A percentile compares a stretch with the other conserved stretches of the same genome.
Evolutionary conservation across 2,329 filamentous ascomycete genomes (phyloP).

Genomic region (Tricladium varicosporioides): DNA sequence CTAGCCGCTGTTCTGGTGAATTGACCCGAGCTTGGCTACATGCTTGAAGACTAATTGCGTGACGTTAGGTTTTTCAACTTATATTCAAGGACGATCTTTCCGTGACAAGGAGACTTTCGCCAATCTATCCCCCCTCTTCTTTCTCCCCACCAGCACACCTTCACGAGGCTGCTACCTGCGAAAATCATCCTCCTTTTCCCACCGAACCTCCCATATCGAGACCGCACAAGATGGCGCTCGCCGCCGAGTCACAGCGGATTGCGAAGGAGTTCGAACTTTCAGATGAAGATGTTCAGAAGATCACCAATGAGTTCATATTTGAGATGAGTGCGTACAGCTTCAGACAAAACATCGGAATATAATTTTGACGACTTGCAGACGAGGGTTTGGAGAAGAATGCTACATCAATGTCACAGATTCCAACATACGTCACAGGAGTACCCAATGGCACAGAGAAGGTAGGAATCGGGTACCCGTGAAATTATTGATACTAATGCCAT

Average conservation of each 20-base stretch:
- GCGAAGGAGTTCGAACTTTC: constrained; percentile 84
- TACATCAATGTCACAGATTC: constrained; percentile 89
- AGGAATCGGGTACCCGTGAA: constrained; percentile 20
- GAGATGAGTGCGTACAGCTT: constrained; percentile 67
- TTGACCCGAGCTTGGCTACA: constrained; percentile 12
- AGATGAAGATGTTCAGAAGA: constrained; percentile 73
- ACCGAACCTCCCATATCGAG: constrained; percentile 52
- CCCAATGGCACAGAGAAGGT: constrained; percentile 98
- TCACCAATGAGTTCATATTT: constrained; percentile 79
- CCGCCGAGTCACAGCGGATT: constrained; percentile 73
- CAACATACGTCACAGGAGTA: constrained; percentile 92
- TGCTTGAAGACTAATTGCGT: constrained; percentile 1
- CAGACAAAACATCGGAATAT: constrained; percentile 19
- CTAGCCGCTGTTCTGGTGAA: constrained; percentile 33
- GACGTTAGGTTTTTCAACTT: constrained; percentile 49
- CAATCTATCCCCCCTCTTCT: constrained; percentile 30
- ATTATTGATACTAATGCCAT: constrained; percentile 9
- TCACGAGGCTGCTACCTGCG: constrained; percentile 49
- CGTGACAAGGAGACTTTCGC: constrained; percentile 36
- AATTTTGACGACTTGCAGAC: constrained; percentile 46
- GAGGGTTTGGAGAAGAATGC: constrained; percentile 78
- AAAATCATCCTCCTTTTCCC: constrained; percentile 53
- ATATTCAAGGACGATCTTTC: constrained; percentile 37
- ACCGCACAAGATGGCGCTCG: constrained; percentile 59
- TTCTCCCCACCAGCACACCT: constrained; percentile 45